Evolutionary conservation across 2,329 filamentous ascomycete species (phyloP).

Genomic region (Pseudogymnoascus sp.): DNA sequence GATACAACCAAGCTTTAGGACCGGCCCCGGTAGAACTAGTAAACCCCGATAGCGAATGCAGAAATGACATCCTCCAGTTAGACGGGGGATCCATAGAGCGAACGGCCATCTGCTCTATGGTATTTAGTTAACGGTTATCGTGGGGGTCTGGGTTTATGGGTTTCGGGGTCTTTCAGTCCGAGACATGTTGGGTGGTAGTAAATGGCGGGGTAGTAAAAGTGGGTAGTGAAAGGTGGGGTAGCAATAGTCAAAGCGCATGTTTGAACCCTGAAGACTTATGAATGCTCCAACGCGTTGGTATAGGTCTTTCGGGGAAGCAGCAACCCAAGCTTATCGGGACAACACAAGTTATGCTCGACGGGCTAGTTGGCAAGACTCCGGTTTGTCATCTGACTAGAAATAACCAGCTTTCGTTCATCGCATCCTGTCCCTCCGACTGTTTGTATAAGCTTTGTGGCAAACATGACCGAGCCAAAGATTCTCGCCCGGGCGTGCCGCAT

Average conservation of each 20-base stretch:
- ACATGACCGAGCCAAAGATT: slow-evolving; percentile 6
- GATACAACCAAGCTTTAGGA: not conserved
- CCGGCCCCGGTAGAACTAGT: not conserved
- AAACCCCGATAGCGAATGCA: not conserved
- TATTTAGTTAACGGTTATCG: not conserved
- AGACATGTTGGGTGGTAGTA: not conserved
- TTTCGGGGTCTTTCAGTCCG: not conserved
- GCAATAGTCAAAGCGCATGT: not conserved
- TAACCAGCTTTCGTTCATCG: not conserved
- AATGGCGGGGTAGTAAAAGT: not conserved
- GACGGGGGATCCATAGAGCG: not conserved
- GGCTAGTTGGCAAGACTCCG: not conserved
- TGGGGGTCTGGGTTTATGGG: not conserved
- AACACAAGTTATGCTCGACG: not conserved
- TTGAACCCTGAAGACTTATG: not conserved
- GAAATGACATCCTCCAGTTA: not conserved
- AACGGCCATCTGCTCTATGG: not conserved
- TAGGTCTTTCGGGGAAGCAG: not conserved
- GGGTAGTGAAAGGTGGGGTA: not conserved
- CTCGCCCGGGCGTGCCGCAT: not conserved
- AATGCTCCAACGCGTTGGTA: not conserved
- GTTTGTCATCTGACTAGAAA: not conserved
- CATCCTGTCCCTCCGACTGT: not conserved
- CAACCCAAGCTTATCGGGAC: not conserved
- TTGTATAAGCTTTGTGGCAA: not conserved